Conservation (phyloP, 441 rosid species). For the Melastoma candidum region DNA sequence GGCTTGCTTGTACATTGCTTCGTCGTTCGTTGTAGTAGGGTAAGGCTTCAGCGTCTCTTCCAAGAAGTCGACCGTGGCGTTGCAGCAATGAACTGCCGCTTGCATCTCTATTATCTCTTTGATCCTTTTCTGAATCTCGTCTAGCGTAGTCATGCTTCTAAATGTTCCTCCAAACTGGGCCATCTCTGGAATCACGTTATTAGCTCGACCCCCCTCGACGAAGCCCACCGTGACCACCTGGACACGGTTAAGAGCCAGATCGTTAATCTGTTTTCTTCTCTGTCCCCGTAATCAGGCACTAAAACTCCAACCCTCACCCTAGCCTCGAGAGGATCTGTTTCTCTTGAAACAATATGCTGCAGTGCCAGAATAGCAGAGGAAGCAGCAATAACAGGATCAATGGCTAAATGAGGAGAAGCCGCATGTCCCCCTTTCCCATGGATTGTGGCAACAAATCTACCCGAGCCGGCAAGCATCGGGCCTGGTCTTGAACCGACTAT, state of each 20-base stretch:
- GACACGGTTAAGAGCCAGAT: slow-evolving; percentile 2
- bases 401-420: slow-evolving; percentile 24
- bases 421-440: slow-evolving; percentile 40
- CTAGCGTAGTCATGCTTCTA: slow-evolving; percentile 41
- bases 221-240: slow-evolving; percentile 55
- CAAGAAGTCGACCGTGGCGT: slow-evolving; percentile 24
- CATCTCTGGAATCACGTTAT: slow-evolving; percentile 42
- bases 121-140: slow-evolving; percentile 42
- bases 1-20: slow-evolving; percentile 18
- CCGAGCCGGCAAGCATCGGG: slow-evolving; percentile 34
- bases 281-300: not conserved
- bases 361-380: slow-evolving; percentile 27
- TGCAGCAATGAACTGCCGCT: slow-evolving; percentile 26
- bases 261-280: not conserved
- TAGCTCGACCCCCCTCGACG: slow-evolving; percentile 47
- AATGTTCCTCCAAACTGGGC: slow-evolving; percentile 47
- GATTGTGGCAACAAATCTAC: slow-evolving; percentile 25
- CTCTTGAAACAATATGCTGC: slow-evolving; percentile 36
- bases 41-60: slow-evolving; percentile 21
- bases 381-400: slow-evolving; percentile 37
- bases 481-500: slow-evolving; percentile 33
- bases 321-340: slow-evolving; percentile 37
- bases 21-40: slow-evolving; percentile 24
- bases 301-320: slow-evolving; percentile 14
- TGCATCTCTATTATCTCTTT: slow-evolving; percentile 29